Evolutionary conservation across 495 filamentous ascomycete genomes (phyloP), one percentile per base, ranked within the genome.

Genomic region (Xylaria venustula): DNA sequence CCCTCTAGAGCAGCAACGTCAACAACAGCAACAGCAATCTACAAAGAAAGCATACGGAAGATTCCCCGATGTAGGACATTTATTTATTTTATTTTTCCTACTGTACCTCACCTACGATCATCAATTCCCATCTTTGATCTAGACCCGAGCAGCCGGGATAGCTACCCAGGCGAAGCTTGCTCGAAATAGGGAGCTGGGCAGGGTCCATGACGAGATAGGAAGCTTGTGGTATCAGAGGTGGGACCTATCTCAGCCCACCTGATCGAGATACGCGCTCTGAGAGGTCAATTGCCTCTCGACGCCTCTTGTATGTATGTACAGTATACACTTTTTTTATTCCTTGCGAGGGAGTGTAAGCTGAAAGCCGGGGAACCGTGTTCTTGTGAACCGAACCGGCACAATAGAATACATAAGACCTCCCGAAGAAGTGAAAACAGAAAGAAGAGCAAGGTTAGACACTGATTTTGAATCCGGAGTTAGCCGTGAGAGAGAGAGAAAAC

Each of bases 181-280:
- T 46, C 53, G 40, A n/a, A 56, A 44, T 57, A 57, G 54, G 42
- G 17, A 57, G 54, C 54, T 57, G 11, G 30, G 30, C 42, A 44
- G 30, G 19, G n/a, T 20, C 19, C n/a, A 47, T 26, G 36, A 42
- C 50, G 42, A 54, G 52, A 55, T 42, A 56, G 44, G 52, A 40
- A 61, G 59, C 30, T 45, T 46, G 40, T 14, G 37, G 37, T 11
- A 14, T n/a, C 2, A 23, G 22, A 30, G 22, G 7, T 2, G 5
- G 12, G 14, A 28, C 14, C 30, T 25, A 11, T 15, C 3, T 34
- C 25, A n/a, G 34, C 44, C 37, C 51, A 61, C 48, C 52, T 61
- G 58, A 2, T 28, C 50, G 58, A 53, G 48, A 54, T 61, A 61
- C 20, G 58, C n/a, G 6, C 47, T 45, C 42, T 54, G 50, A 61